A percentile compares a stretch with the other conserved stretches of the same genome.
phyloP scores from a whole-genome alignment of 1,284 basidiomycete genomes.

The Naganishia sp. region DNA sequence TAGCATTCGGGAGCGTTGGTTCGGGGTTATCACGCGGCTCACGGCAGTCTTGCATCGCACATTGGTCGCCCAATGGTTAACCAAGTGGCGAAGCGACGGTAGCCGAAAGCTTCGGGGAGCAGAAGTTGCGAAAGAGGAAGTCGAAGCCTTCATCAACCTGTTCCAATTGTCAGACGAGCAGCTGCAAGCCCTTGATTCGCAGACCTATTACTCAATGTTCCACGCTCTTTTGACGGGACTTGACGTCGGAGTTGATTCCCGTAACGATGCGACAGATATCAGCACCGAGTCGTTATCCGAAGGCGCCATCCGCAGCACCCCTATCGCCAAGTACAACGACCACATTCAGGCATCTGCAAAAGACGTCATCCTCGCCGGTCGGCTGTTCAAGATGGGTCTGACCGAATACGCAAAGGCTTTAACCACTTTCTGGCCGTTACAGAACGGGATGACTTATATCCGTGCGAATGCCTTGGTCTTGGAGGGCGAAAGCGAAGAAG shows the following conservation, averaged over 20 bases:
- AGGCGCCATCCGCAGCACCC: conserved; percentile 23
- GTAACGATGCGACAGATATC: not conserved
- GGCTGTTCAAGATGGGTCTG: conserved; percentile 67
- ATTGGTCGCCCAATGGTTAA: conserved; percentile 44
- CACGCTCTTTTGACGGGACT: conserved; percentile 61
- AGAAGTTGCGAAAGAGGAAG: conserved; percentile 38
- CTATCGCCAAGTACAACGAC: conserved; percentile 16
- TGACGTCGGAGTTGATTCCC: conserved; percentile 1
- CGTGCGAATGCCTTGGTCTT: conserved; percentile 61
- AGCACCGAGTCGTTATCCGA: conserved; percentile 12
- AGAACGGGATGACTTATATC: conserved; percentile 73
- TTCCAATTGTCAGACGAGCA: conserved; percentile 29
- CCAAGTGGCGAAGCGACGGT: conserved; percentile 36
- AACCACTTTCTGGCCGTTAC: conserved; percentile 71
- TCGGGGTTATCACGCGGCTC: conserved; percentile 43
- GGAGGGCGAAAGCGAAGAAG: conserved; percentile 2
- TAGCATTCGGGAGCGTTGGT: conserved; percentile 38
- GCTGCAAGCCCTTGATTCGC: conserved; percentile 35
- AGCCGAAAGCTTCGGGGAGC: conserved; percentile 37
- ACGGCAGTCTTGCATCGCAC: conserved; percentile 37
- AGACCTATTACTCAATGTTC: conserved; percentile 63
- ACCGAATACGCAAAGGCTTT: conserved; percentile 65
- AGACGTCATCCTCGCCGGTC: conserved; percentile 72
- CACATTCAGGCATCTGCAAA: conserved; percentile 37
- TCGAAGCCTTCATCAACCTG: conserved; percentile 1